Evolutionary conservation across 257 asterid species (phyloP).

Genomic region (Coffea canephora): DNA sequence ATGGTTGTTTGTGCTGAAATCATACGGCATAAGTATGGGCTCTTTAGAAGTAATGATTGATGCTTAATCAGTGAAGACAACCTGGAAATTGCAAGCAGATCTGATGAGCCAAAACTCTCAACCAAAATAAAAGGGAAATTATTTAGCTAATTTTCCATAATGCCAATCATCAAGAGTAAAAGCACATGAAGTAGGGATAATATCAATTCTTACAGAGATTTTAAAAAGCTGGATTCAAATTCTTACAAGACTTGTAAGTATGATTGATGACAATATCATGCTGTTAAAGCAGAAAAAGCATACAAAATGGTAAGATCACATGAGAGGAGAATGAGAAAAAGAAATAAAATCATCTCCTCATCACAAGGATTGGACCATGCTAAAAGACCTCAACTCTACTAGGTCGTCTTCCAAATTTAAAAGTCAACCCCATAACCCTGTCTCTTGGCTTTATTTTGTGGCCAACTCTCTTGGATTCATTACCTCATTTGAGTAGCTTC

Average conservation of each 20-base stretch:
- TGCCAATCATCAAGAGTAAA: neutral
- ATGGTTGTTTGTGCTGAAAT: neutral
- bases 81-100: neutral
- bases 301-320: neutral
- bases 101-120: neutral
- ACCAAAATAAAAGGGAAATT: neutral
- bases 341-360: neutral
- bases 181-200: neutral
- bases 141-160: neutral
- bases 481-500: neutral
- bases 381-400: neutral
- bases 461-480: neutral
- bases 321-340: neutral
- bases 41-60: neutral
- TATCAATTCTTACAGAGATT: neutral
- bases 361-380: neutral
- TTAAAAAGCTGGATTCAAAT: neutral
- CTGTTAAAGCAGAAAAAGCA: neutral
- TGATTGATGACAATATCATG: neutral
- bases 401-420: neutral
- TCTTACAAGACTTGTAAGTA: neutral
- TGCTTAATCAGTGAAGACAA: neutral
- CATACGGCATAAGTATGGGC: neutral
- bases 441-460: neutral
- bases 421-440: neutral